These are phyloP conservation scores for Orbilia quercus DNA, from an alignment of 2,329 filamentous ascomycete genomes.

Conservation along the genomic window DNA sequence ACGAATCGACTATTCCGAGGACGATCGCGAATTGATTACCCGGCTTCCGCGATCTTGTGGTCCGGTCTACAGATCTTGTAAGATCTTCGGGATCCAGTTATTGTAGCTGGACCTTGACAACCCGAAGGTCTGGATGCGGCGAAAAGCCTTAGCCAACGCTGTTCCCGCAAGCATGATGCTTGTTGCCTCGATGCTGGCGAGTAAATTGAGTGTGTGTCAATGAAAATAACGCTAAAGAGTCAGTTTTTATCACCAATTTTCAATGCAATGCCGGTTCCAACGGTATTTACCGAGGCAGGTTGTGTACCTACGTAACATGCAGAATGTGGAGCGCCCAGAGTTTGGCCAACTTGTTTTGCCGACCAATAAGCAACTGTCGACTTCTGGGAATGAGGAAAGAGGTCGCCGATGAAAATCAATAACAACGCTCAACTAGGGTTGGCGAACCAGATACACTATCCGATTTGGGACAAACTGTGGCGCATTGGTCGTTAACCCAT, in stretches of 20 bases:
- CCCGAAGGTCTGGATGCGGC: conserved; percentile 55
- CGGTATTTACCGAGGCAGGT: conserved; percentile 55
- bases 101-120: conserved; percentile 34
- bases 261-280: conserved; percentile 54
- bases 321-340: conserved; percentile 16
- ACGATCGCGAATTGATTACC: too few relatives aligned
- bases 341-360: conserved; percentile 4
- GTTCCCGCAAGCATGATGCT: conserved; percentile 35
- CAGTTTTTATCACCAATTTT: conserved; percentile 35
- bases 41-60: too few relatives aligned
- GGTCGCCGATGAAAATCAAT: conserved; percentile 54
- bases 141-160: conserved; percentile 33
- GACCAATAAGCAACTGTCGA: conserved; percentile 7
- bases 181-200: conserved; percentile 27
- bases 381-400: conserved; percentile 37
- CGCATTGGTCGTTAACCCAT: conserved; percentile 40
- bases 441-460: conserved; percentile 27
- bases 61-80: conserved; percentile 17
- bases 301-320: conserved; percentile 27
- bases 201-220: conserved; percentile 22
- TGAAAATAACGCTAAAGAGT: conserved; percentile 41
- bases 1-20: too few relatives aligned
- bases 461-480: conserved; percentile 35
- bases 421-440: conserved; percentile 39
- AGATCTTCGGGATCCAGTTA: conserved; percentile 33